Conservation (phyloP, 352 stramenopile species). For the Phytophthora agathidicida region DNA sequence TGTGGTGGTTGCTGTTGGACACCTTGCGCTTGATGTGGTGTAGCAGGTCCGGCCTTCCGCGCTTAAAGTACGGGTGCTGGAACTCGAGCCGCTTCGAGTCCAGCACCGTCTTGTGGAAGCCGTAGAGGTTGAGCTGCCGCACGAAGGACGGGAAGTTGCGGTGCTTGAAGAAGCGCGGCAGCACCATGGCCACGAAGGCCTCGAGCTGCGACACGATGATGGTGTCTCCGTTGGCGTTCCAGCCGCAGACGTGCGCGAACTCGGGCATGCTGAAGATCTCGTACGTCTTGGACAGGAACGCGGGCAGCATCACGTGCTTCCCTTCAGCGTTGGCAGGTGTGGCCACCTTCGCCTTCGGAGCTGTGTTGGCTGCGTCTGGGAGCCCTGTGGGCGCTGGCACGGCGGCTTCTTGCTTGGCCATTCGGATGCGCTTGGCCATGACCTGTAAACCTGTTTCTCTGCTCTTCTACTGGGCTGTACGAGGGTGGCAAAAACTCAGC, state of each 20-base stretch:
- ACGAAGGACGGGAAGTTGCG: conserved; percentile 95
- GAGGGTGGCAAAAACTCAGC: neutral
- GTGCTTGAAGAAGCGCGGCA: conserved; percentile 93
- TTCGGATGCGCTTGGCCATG: conserved; percentile 78
- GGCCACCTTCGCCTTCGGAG: conserved; percentile 17
- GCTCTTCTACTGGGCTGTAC: conserved; percentile 10
- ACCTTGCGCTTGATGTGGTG: conserved; percentile 91
- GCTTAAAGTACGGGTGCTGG: conserved; percentile 92
- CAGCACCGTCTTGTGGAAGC: conserved; percentile 93
- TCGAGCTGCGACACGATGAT: conserved; percentile 92
- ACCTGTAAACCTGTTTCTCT: conserved; percentile 15
- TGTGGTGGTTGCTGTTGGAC: conserved; percentile 56
- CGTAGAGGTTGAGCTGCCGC: conserved; percentile 94
- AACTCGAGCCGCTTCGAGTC: conserved; percentile 95
- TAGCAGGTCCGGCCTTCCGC: conserved; percentile 83
- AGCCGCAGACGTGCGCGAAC: conserved; percentile 88
- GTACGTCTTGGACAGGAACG: conserved; percentile 94
- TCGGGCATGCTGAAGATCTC: conserved; percentile 92
- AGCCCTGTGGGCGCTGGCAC: conserved; percentile 1
- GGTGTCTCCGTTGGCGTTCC: conserved; percentile 90
- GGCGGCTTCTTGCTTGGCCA: conserved; percentile 33
- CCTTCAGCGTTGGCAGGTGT: conserved; percentile 34
- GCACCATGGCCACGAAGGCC: conserved; percentile 81
- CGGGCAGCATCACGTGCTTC: conserved; percentile 88
- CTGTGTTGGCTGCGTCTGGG: conserved; percentile 1